phyloP scores from a whole-genome alignment of 805 yeast species.

The Maudiozyma saulgeensis region DNA sequence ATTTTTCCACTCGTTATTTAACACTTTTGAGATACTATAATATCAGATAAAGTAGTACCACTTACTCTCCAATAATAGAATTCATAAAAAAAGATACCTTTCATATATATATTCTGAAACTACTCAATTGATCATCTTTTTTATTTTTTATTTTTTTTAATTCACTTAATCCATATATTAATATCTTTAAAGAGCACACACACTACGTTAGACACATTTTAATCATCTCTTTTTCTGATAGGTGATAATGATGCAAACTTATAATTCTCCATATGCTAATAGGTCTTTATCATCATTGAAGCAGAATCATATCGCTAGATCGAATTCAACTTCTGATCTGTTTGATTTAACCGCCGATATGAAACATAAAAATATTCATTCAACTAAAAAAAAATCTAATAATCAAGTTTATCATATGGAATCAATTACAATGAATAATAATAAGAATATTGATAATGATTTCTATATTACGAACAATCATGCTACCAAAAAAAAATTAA shows the following conservation, averaged over 20 bases:
- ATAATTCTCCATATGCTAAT: neutral
- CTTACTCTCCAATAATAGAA: no score
- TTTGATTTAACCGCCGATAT: neutral
- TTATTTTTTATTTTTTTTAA: no score
- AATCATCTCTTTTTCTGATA: neutral
- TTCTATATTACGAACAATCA: slow-evolving; percentile 1
- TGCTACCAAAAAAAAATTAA: slow-evolving; percentile 6
- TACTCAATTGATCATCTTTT: no score
- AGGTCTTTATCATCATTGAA: neutral
- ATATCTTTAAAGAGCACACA: no score
- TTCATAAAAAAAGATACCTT: no score
- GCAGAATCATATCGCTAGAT: slow-evolving; percentile 2
- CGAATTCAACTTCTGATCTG: slow-evolving; percentile 6
- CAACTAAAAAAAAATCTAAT: neutral
- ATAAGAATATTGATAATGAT: neutral
- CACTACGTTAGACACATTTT: no score
- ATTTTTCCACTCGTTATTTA: no score
- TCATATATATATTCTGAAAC: no score
- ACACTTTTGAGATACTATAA: no score
- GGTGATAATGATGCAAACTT: neutral
- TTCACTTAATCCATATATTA: no score
- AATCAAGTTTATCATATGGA: neutral
- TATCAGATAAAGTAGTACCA: no score
- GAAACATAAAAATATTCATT: neutral
- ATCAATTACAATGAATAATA: neutral